phyloP scores from a whole-genome alignment of 768 basidiomycete genomes.

The Infundibulicybe gibba region DNA sequence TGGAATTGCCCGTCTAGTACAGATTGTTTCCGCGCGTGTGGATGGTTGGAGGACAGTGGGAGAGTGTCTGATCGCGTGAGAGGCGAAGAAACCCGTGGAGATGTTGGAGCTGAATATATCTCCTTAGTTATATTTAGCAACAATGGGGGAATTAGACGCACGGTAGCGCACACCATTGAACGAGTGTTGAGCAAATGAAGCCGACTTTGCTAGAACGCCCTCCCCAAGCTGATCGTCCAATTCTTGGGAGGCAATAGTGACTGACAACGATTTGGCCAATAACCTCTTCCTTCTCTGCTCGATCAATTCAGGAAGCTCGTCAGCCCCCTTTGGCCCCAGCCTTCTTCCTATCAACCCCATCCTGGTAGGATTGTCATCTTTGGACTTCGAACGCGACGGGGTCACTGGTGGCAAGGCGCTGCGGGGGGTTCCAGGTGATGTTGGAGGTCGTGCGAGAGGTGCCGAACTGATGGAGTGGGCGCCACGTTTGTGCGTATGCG shows the following conservation, averaged over 20 bases:
- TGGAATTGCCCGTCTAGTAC: slow-evolving; percentile 47
- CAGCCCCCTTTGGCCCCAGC: slow-evolving; percentile 18
- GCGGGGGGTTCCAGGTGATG: slow-evolving; percentile 66
- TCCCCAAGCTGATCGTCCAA: slow-evolving; percentile 31
- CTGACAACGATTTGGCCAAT: slow-evolving; percentile 62
- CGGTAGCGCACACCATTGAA: slow-evolving; percentile 11
- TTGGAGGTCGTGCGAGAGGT: slow-evolving; percentile 76
- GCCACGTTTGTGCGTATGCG: slow-evolving; percentile 52
- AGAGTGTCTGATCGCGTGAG: slow-evolving; percentile 49
- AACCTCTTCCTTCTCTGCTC: slow-evolving; percentile 53
- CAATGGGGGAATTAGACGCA: slow-evolving; percentile 1
- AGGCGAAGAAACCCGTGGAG: slow-evolving; percentile 37
- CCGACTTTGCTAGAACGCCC: slow-evolving; percentile 22
- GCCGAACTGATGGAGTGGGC: slow-evolving; percentile 83
- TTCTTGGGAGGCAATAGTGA: slow-evolving; percentile 54
- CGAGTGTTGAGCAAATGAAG: slow-evolving; percentile 22
- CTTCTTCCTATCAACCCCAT: slow-evolving; percentile 56
- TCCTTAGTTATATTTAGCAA: background rate
- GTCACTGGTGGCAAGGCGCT: slow-evolving; percentile 22
- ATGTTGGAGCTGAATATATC: slow-evolving; percentile 20
- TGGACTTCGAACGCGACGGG: slow-evolving; percentile 11
- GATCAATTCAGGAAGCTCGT: slow-evolving; percentile 42
- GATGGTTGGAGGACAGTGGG: slow-evolving; percentile 56
- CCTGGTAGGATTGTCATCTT: slow-evolving; percentile 32
- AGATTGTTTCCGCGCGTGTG: slow-evolving; percentile 76